Percentiles rank a stretch among this genome's conserved stretches.
Evolutionary conservation across 2,329 filamentous ascomycete species (phyloP).

Genomic region (Claviceps maximensis): DNA sequence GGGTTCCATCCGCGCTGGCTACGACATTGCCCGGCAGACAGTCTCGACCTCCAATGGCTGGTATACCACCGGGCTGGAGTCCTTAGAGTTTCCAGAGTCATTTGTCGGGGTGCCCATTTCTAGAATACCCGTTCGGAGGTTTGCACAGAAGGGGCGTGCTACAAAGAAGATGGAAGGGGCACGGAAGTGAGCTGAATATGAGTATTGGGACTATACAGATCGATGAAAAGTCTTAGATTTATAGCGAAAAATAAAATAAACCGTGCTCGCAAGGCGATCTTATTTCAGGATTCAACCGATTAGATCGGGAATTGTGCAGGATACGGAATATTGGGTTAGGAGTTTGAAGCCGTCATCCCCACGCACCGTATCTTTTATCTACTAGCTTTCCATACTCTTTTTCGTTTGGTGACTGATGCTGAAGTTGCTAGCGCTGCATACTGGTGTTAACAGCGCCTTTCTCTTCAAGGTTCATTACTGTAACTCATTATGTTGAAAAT

Average conservation of each 20-base stretch:
- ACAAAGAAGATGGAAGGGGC: background rate
- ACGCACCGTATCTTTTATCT: background rate
- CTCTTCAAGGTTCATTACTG: too few relatives aligned
- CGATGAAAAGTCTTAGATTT: background rate
- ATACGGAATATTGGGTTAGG: too few relatives aligned
- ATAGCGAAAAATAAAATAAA: background rate
- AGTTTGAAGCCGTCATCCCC: too few relatives aligned
- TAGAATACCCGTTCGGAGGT: conserved; percentile 16
- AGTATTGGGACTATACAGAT: background rate
- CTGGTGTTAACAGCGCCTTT: too few relatives aligned
- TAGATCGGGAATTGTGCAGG: too few relatives aligned
- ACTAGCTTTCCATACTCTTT: background rate
- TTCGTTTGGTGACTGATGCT: background rate
- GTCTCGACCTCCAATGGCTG: conserved; percentile 8
- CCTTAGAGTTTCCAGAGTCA: conserved; percentile 10
- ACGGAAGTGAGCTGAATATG: background rate
- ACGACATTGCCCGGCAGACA: conserved; percentile 16
- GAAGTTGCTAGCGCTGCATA: background rate
- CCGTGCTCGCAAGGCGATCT: background rate
- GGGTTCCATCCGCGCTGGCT: conserved; percentile 33
- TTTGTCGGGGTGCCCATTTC: conserved; percentile 14
- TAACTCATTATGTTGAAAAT: too few relatives aligned
- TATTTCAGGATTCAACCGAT: too few relatives aligned
- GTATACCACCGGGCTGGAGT: conserved; percentile 18
- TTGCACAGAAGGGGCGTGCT: conserved; percentile 1